Percentiles rank a stretch among this genome's conserved stretches.
Conservation (phyloP, 148 eudicot species). For the Chenopodium formosanum region DNA sequence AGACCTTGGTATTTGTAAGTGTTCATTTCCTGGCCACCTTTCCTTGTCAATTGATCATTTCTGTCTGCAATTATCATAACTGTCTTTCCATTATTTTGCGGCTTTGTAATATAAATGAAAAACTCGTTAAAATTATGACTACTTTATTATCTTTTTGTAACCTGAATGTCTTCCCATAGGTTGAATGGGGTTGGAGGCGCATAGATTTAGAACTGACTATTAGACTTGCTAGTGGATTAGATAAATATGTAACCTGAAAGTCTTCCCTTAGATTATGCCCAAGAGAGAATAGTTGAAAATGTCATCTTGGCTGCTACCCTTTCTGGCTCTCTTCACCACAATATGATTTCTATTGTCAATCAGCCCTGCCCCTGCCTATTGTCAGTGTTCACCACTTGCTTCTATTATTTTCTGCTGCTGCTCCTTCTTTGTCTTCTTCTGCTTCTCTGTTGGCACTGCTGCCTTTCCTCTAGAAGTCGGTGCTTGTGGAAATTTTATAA, state of each 20-base stretch:
- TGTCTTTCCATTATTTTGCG: neutral
- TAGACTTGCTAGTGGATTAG: too few species aligned
- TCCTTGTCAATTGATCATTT: constrained; percentile 7
- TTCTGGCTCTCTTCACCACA: too few species aligned
- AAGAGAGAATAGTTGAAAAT: too few species aligned
- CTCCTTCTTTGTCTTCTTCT: neutral
- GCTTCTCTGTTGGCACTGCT: neutral
- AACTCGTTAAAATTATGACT: neutral
- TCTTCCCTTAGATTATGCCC: too few species aligned
- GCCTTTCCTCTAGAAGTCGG: too few species aligned
- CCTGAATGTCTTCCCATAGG: too few species aligned
- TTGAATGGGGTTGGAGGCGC: too few species aligned
- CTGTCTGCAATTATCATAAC: neutral
- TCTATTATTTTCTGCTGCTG: neutral
- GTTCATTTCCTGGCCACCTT: constrained; percentile 1
- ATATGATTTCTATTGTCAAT: neutral
- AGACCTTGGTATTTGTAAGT: constrained; percentile 89
- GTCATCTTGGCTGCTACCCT: too few species aligned
- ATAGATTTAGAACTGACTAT: too few species aligned
- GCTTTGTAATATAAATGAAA: neutral
- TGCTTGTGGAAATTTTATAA: neutral
- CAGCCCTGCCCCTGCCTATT: neutral
- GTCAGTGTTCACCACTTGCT: neutral
- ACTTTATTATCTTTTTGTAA: neutral
- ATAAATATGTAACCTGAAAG: too few species aligned